Evolutionary conservation across 2,329 filamentous ascomycete genomes (phyloP).

Genomic region (Gaeumannomyces sp.): DNA sequence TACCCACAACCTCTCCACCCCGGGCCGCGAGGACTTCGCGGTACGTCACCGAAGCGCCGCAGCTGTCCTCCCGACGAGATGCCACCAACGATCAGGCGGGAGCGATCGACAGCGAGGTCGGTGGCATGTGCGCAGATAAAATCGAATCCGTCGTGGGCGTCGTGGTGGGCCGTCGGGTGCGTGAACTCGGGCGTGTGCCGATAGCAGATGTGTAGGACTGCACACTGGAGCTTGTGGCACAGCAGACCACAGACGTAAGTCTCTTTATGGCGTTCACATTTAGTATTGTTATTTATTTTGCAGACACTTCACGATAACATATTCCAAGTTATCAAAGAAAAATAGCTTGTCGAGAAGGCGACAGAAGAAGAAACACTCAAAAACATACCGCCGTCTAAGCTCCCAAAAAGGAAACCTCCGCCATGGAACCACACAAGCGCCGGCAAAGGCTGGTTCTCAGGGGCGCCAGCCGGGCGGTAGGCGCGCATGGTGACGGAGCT

Average conservation of each 20-base stretch:
- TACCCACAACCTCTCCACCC: not conserved
- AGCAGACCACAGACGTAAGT: constrained; percentile 3
- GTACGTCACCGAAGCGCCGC: constrained; percentile 1
- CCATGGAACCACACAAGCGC: constrained; percentile 5
- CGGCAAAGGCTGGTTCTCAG: constrained; percentile 11
- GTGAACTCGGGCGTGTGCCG: constrained; percentile 43
- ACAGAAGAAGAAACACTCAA: not conserved
- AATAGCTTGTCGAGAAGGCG: not conserved
- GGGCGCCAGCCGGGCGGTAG: constrained; percentile 8
- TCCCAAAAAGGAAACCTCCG: constrained; percentile 4
- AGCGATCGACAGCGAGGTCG: constrained; percentile 30
- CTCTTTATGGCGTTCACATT: not conserved
- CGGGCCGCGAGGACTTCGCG: constrained; percentile 2
- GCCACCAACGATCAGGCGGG: constrained; percentile 35
- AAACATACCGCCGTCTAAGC: constrained; percentile 2
- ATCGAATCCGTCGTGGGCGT: constrained; percentile 42
- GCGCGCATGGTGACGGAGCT: constrained; percentile 6
- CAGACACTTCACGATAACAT: not conserved
- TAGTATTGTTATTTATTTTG: not conserved
- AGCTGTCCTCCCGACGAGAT: constrained; percentile 16
- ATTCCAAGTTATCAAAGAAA: not conserved
- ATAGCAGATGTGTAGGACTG: constrained; percentile 46
- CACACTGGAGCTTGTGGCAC: constrained; percentile 7
- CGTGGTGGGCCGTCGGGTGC: constrained; percentile 41
- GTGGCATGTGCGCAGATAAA: constrained; percentile 39